Evolutionary conservation across 768 basidiomycete species (phyloP).

Genomic region (Clathrus columnatus): DNA sequence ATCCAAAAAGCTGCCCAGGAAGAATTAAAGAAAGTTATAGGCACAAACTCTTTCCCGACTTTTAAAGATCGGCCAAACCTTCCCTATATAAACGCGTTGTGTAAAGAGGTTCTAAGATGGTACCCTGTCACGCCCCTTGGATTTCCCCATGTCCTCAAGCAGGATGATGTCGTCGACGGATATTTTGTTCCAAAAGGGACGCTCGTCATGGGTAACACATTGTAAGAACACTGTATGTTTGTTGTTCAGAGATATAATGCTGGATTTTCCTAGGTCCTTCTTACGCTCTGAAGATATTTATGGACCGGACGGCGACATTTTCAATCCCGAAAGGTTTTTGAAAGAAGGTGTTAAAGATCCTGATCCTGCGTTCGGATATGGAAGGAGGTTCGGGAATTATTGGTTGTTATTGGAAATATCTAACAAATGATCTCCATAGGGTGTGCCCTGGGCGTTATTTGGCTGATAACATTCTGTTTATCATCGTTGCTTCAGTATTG

Average conservation of each 20-base stretch:
- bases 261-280: constrained; percentile 27
- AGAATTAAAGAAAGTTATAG: background rate
- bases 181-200: constrained; percentile 6
- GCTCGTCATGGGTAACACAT: constrained; percentile 4
- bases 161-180: constrained; percentile 7
- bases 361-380: background rate
- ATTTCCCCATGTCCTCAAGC: constrained; percentile 5
- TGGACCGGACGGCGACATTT: constrained; percentile 36
- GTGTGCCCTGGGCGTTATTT: constrained; percentile 41
- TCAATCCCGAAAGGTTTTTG: constrained; percentile 48
- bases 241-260: background rate
- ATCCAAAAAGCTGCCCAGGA: background rate
- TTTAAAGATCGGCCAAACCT: constrained; percentile 2
- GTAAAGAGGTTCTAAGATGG: constrained; percentile 10
- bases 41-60: constrained; percentile 3
- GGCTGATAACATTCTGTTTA: constrained; percentile 37
- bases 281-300: constrained; percentile 43
- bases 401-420: background rate
- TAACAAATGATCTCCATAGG: background rate
- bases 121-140: constrained; percentile 2
- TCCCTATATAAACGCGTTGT: constrained; percentile 6
- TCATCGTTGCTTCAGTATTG: constrained; percentile 37
- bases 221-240: background rate
- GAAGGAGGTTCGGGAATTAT: background rate
- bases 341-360: constrained; percentile 10